Base-by-base conservation (phyloP, 1,139 yeast genomes). In the Kodamaea alishanica region DNA sequence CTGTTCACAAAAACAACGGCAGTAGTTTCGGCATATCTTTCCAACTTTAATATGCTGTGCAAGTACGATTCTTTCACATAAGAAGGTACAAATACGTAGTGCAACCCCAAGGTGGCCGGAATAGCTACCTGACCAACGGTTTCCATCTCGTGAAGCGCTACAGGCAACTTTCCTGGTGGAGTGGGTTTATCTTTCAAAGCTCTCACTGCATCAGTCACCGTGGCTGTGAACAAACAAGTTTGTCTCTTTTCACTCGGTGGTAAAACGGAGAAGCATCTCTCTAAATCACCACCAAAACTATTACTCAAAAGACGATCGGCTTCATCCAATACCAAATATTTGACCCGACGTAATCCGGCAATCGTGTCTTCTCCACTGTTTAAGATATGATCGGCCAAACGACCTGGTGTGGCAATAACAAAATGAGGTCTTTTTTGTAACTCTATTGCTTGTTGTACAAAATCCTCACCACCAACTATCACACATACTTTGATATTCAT, bases 341-440 rank as follows among this genome's bases (percentile, higher is more conserved):
- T 81, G 22, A 85, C 82, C 51, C 95, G 70, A 49, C 82, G 75
- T 41, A 92, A 67, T 0, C 97, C 97, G 32, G 78, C 70, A 0
- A 86, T 70, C 3, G 96, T 84, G 46, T 92, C 97, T 41, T 86
- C 95, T 10, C 97, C 97, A 57, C 94, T 85, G 54, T 83, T 79
- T 46, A 84, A 63, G 25, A 92, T 82, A 61, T 92, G 97, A 57
- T 88, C 96, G 0, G 98, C 98, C 46, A 92, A 67, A 56, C 99
- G 72, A 6, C 99, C 99, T 0, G 99, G 99, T 0, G 99, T 92
- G 1, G 98, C 98, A 48, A 92, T 84, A 26, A 92, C 89, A 53
- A 92, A 85, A 65, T 94, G 98, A 0, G 98, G 98, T 51, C 81
- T 80, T 41, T 74, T 77, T 55, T 87, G 94, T 30, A 92, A 69